Conservation (phyloP, 345 rosid genomes). For the Rhodamnia rubescens region DNA sequence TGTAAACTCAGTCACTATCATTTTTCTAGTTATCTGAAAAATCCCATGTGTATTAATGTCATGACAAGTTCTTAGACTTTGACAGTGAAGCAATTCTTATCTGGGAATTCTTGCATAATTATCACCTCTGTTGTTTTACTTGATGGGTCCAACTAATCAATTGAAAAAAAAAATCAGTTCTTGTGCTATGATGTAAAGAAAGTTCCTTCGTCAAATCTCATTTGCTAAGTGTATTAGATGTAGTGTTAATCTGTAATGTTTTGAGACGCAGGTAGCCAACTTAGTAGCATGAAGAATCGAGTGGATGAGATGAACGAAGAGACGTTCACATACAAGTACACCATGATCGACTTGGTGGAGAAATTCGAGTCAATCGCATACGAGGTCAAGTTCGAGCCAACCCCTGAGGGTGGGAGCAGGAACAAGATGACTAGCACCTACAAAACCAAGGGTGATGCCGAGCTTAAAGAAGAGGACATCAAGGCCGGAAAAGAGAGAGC, state of each 20-base stretch:
- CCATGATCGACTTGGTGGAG: neutral
- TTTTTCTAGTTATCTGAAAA: neutral
- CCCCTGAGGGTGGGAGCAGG: conserved; percentile 2
- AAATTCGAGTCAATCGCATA: neutral
- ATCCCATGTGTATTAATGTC: neutral
- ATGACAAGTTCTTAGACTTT: neutral
- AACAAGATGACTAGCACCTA: conserved; percentile 3
- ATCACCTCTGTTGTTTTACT: neutral
- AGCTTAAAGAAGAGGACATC: conserved; percentile 10
- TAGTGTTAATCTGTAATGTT: neutral
- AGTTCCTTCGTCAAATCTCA: neutral
- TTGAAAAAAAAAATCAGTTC: neutral
- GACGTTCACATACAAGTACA: conserved; percentile 1
- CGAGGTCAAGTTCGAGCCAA: neutral
- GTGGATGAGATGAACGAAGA: conserved; percentile 1
- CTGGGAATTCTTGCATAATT: neutral
- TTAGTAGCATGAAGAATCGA: conserved; percentile 2
- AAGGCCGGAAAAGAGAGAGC: conserved; percentile 13
- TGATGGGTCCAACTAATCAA: neutral
- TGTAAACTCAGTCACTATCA: neutral
- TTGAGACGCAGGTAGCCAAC: neutral
- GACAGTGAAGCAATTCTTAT: neutral
- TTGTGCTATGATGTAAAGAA: neutral
- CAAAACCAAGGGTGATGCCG: neutral
- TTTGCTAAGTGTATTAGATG: neutral